These are phyloP conservation scores for Leccinum uliginosum DNA, from an alignment of 768 basidiomycete genomes.

Conservation along the genomic window DNA sequence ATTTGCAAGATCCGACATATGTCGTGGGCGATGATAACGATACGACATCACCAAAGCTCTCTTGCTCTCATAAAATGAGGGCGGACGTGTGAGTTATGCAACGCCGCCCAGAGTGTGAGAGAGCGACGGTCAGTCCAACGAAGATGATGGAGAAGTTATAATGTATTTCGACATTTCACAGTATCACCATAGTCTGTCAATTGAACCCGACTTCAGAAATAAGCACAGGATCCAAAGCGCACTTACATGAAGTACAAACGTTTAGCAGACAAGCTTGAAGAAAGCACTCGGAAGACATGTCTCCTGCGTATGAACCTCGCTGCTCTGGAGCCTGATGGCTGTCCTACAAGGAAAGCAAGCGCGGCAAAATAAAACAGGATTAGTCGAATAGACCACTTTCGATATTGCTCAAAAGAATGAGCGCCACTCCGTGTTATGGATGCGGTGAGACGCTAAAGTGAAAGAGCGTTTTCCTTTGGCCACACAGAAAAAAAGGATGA, in stretches of 20 bases:
- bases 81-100: conserved; percentile 62
- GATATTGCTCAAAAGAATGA: conserved; percentile 85
- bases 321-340: conserved; percentile 28
- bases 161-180: conserved; percentile 1
- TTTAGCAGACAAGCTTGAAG: not conserved
- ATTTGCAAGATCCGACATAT: conserved; percentile 32
- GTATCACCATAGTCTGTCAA: not conserved
- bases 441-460: conserved; percentile 83
- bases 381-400: conserved; percentile 26
- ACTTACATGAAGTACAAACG: conserved; percentile 17
- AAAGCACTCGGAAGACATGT: conserved; percentile 26
- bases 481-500: conserved; percentile 7
- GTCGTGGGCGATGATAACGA: conserved; percentile 30
- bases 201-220: not conserved
- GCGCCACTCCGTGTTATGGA: conserved; percentile 57
- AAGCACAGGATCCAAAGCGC: not conserved
- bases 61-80: conserved; percentile 97
- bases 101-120: conserved; percentile 96
- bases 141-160: not conserved
- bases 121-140: conserved; percentile 46
- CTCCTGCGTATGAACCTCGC: conserved; percentile 51
- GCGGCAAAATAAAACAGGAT: conserved; percentile 39
- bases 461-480: conserved; percentile 45
- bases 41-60: conserved; percentile 32
- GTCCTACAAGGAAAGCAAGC: conserved; percentile 28